A percentile compares a stretch with the other conserved stretches of the same genome.
Conservation (phyloP, 176 grass and related monocot species). For the Dendrocalamus sinicus region DNA sequence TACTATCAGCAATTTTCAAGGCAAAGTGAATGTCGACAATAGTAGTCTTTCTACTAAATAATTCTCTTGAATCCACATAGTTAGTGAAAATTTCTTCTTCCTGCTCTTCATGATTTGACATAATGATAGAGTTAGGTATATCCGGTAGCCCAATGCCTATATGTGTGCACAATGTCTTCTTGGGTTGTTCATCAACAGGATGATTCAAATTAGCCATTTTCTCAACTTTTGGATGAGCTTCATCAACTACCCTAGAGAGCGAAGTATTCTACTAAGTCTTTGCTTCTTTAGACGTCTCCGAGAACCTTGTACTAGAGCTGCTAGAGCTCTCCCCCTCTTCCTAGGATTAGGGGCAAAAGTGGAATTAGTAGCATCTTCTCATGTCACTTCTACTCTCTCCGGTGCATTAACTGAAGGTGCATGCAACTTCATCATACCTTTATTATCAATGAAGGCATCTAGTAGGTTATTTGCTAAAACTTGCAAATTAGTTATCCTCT, state of each 20-base stretch:
- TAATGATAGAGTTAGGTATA: background rate
- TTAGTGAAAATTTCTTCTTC: background rate
- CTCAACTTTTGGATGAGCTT: too few species aligned
- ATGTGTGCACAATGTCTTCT: too few species aligned
- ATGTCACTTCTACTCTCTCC: background rate
- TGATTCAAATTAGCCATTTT: too few species aligned
- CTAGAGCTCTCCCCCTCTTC: background rate
- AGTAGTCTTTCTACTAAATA: background rate
- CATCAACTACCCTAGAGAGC: background rate
- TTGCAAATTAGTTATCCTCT: background rate
- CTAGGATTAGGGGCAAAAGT: background rate
- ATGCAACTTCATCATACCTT: background rate
- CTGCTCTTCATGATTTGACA: background rate
- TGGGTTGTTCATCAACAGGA: too few species aligned
- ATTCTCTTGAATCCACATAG: background rate
- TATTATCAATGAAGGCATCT: background rate
- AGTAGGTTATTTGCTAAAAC: background rate
- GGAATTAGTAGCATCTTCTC: background rate
- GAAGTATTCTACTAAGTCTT: background rate
- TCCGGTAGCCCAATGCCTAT: background rate
- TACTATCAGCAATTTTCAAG: background rate
- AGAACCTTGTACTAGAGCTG: background rate
- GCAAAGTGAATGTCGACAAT: background rate
- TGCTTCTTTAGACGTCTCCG: background rate
- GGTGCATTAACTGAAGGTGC: accelerated